Evolutionary conservation across 139 green algal genomes (phyloP).

Genomic region (Trebouxia sp.): DNA sequence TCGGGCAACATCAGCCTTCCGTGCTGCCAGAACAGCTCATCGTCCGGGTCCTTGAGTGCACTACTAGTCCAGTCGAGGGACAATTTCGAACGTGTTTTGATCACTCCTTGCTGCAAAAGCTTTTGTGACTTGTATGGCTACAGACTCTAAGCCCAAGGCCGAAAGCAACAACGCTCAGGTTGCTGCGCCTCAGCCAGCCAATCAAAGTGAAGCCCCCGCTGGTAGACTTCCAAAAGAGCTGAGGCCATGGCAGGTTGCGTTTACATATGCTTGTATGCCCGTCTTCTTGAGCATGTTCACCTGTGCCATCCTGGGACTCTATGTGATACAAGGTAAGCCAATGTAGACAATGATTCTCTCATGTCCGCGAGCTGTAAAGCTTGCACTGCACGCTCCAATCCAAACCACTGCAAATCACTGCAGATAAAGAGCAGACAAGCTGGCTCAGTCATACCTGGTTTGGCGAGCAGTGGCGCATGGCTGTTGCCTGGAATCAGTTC

Average conservation of each 20-base stretch:
- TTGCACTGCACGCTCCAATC: no score
- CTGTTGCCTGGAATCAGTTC: neutral
- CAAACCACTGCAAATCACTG: neutral
- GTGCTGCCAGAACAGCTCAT: no score
- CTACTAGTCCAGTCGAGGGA: no score
- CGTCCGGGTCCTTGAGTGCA: no score
- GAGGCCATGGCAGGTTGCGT: neutral
- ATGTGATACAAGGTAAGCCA: neutral
- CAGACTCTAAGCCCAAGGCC: neutral
- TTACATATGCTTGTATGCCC: neutral
- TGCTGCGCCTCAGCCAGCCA: neutral
- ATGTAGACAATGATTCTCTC: no score
- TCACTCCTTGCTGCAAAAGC: no score
- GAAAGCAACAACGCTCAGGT: neutral
- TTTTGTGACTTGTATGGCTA: neutral
- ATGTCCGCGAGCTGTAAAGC: no score
- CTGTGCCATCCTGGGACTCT: neutral
- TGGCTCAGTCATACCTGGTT: conserved; percentile 15
- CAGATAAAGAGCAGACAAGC: neutral
- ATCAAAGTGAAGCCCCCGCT: neutral
- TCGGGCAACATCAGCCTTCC: no score
- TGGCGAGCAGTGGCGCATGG: neutral
- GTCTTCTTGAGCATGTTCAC: neutral
- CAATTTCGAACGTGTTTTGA: no score
- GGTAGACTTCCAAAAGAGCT: neutral